Percentiles rank a stretch among this genome's conserved stretches.
Evolutionary conservation across 1,139 yeast genomes (phyloP).

Genomic region (Cylindricascospora bacillispora): DNA sequence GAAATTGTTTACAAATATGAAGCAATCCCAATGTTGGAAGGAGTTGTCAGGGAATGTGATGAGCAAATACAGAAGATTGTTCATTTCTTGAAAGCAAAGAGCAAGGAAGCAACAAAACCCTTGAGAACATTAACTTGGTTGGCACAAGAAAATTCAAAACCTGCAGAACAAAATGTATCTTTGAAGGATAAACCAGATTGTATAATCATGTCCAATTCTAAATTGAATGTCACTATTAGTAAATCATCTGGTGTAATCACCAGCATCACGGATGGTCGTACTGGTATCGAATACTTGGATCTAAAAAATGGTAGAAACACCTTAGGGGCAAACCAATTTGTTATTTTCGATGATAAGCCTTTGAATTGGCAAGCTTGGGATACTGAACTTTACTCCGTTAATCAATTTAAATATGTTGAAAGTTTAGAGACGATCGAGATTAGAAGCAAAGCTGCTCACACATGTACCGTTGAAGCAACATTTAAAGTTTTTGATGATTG

Average conservation of each 20-base stretch:
- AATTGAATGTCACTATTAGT: conserved; percentile 44
- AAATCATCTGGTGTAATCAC: conserved; percentile 48
- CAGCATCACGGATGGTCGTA: conserved; percentile 49
- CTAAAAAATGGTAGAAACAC: conserved; percentile 35
- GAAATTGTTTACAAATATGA: conserved; percentile 89
- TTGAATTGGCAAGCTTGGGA: conserved; percentile 95
- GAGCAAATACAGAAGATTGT: conserved; percentile 43
- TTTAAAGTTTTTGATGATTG: conserved; percentile 31
- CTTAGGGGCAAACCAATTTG: conserved; percentile 63
- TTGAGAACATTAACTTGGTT: conserved; percentile 29
- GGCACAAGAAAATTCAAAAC: not conserved
- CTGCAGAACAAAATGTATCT: conserved; percentile 1
- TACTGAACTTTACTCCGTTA: conserved; percentile 76
- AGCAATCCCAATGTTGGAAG: conserved; percentile 66
- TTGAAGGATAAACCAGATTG: conserved; percentile 7
- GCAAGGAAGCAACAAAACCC: conserved; percentile 10
- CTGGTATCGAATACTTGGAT: conserved; percentile 58
- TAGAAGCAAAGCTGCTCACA: conserved; percentile 41
- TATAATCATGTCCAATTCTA: conserved; percentile 41
- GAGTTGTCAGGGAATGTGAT: conserved; percentile 42
- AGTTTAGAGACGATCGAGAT: conserved; percentile 28
- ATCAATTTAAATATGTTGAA: conserved; percentile 43
- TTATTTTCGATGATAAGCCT: conserved; percentile 81
- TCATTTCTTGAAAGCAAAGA: conserved; percentile 24
- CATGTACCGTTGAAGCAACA: conserved; percentile 47